phyloP scores from a whole-genome alignment of 768 basidiomycete species.

The Xerocomus potaroensis region DNA sequence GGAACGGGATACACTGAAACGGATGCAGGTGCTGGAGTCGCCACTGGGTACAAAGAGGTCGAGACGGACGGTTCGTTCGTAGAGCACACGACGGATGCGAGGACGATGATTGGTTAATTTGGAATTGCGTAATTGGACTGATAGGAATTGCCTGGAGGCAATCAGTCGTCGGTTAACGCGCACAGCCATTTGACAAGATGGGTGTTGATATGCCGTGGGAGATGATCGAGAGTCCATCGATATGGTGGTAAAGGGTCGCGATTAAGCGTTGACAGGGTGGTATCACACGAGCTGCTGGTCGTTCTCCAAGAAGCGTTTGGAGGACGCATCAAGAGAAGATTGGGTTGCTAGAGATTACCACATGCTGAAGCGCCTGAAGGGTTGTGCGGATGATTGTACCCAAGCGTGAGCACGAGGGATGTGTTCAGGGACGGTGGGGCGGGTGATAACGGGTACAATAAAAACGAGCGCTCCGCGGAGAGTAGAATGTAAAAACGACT shows the following conservation, averaged over 20 bases:
- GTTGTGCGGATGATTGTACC: background rate
- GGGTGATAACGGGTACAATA: constrained; percentile 12
- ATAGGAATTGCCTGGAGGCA: background rate
- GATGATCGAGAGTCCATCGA: too few relatives aligned
- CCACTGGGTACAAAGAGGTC: constrained; percentile 27
- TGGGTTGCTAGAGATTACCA: background rate
- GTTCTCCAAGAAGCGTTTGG: background rate
- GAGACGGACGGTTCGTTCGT: constrained; percentile 13
- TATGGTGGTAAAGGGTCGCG: background rate
- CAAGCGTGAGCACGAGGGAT: constrained; percentile 13
- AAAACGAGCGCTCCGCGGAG: constrained; percentile 22
- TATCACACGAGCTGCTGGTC: background rate
- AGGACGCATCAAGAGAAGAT: background rate
- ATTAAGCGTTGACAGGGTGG: background rate
- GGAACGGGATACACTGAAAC: constrained; percentile 33
- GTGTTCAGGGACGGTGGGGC: constrained; percentile 23
- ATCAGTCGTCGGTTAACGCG: background rate
- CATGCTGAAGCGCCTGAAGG: constrained; percentile 11
- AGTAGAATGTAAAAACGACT: too few relatives aligned
- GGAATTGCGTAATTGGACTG: background rate
- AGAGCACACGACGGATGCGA: background rate
- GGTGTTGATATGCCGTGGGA: background rate
- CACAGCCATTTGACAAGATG: background rate
- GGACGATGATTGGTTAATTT: background rate
- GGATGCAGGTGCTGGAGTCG: constrained; percentile 26